Base-by-base conservation (phyloP, 1,284 basidiomycete species). In the Boletus mariae region DNA sequence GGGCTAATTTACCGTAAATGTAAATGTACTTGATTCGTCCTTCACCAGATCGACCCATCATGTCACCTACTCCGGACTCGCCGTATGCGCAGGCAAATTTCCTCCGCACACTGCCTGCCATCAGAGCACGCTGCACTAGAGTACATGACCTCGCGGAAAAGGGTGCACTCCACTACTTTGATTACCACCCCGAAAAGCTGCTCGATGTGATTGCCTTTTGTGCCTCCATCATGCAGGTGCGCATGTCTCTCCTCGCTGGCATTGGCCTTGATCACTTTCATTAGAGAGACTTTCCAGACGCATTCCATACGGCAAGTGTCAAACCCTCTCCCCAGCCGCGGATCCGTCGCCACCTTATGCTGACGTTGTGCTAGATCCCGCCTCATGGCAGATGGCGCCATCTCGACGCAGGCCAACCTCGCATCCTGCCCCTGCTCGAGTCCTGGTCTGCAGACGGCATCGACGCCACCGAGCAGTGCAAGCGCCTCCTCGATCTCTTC, bases 311-410 rank as follows among this genome's bases (percentile, higher is more conserved):
- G 44, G 89, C 85, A 69, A 66, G 82, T 26, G 7, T 25, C 54
- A 7, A 46, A 54, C 32, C 43, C 31, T 42, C 51, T 51, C 38
- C 29, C 49, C 26, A 23, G 9, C 29, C 31, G 31, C 12, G 31
- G 8, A 32, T 12, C 31, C 12, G 31, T 32, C 31, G 31, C 5
- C 31, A 45, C 28, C 31, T 31, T 20, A n/a, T 25, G 6, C 43
- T 45, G 28, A 45, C 28, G 28, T 38, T 37, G 35, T 38, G 41
- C 34, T 56, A 90, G 85, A 95, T 96, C 51, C 87, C 89, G 1
- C 90, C 93, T 15, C 95, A 98, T 67, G 92, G 94, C 28, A 82
- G 95, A 26, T 94, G 92, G 87, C 78, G 92, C 44, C 95, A 97
- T 69, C 86, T 97, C 55, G 87, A 92, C 59, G 80, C 84, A 2